Evolutionary conservation across 805 yeast species (phyloP).

Genomic region (Metschnikowia orientalis): DNA sequence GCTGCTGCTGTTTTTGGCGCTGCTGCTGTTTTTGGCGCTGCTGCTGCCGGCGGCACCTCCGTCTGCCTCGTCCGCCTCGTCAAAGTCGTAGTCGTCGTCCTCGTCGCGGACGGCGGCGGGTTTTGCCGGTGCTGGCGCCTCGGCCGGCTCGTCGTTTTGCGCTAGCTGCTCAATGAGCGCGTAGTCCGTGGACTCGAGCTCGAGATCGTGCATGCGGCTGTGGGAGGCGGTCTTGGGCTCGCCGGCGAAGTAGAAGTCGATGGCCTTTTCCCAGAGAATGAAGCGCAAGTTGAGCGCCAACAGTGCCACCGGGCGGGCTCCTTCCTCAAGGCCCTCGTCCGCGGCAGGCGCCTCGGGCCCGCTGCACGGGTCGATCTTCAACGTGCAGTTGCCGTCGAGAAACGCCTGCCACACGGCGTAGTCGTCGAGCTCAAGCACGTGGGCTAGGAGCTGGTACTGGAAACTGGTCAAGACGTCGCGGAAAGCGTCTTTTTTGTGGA

Average conservation of each 20-base stretch:
- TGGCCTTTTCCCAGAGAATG: conserved; percentile 68
- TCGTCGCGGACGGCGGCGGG: conserved; percentile 11
- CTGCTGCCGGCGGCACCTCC: conserved; percentile 21
- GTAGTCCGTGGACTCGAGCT: conserved; percentile 33
- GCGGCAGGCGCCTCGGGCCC: conserved; percentile 8
- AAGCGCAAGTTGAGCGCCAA: conserved; percentile 63
- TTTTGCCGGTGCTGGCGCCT: not conserved
- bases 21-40: no score
- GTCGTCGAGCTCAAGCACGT: conserved; percentile 36
- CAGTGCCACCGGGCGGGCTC: conserved; percentile 24
- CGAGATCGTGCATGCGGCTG: conserved; percentile 18
- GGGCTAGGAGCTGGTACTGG: conserved; percentile 48
- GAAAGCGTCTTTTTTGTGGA: conserved; percentile 31
- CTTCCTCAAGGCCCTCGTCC: conserved; percentile 43
- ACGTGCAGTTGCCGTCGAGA: conserved; percentile 35
- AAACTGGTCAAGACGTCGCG: conserved; percentile 43
- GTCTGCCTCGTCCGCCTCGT: conserved; percentile 19
- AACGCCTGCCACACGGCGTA: conserved; percentile 44
- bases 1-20: conserved; percentile 8
- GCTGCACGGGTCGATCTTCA: conserved; percentile 20
- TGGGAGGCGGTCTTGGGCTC: conserved; percentile 5
- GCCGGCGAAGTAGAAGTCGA: conserved; percentile 41
- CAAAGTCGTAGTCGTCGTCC: conserved; percentile 21
- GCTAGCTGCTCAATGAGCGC: conserved; percentile 29
- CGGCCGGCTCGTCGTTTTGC: not conserved